These are phyloP conservation scores for Cruciata laevipes DNA, from an alignment of 257 asterid genomes.

Conservation along the genomic window DNA sequence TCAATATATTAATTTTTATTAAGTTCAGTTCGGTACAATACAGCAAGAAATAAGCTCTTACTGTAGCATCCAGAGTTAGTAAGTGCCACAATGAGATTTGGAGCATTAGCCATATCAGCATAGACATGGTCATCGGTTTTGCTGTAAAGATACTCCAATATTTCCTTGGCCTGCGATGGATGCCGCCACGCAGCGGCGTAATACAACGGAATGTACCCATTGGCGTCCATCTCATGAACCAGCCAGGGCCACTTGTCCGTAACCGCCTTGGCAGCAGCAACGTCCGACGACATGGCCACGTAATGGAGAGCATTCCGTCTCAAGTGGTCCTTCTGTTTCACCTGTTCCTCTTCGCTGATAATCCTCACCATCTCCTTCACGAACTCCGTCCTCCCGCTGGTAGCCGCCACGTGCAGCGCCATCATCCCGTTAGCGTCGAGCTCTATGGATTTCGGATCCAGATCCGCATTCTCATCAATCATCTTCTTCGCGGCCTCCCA, in stretches of 20 bases:
- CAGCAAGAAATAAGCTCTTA: no score
- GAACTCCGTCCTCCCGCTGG: not conserved
- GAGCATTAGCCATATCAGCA: not conserved
- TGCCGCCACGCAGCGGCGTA: not conserved
- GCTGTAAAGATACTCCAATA: not conserved
- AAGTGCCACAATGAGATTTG: not conserved
- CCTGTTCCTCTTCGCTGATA: not conserved
- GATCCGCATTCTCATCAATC: not conserved
- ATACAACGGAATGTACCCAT: not conserved
- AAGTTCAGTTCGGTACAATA: no score
- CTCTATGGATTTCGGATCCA: not conserved
- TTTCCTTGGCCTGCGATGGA: not conserved
- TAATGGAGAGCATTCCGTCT: not conserved
- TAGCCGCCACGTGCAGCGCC: constrained; percentile 1
- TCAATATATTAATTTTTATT: no score
- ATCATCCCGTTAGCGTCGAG: not conserved
- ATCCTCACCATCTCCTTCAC: constrained; percentile 1
- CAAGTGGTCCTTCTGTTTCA: not conserved
- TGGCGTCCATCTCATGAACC: not conserved
- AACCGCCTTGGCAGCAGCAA: not conserved
- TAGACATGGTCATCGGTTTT: not conserved
- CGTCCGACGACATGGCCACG: not conserved
- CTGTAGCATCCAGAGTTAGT: not conserved
- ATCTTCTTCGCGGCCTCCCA: constrained; percentile 9
- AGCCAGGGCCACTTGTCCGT: not conserved